Conservation (phyloP, 768 basidiomycete genomes). For the Pulveroboletus sp. region DNA sequence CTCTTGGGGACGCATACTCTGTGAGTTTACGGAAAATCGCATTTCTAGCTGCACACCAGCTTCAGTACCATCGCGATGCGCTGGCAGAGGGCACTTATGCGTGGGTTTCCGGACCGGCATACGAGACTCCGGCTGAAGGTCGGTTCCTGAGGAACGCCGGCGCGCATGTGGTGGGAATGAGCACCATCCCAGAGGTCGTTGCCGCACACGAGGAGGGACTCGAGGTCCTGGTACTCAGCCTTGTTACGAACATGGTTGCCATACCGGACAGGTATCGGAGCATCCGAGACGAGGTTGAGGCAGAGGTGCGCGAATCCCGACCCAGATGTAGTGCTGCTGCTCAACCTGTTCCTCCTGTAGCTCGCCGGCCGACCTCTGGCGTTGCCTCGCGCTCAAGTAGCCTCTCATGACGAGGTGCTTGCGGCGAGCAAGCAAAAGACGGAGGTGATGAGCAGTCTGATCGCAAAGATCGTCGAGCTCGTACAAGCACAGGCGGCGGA, state of each 20-base stretch:
- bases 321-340: not conserved
- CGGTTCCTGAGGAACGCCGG: conserved; percentile 68
- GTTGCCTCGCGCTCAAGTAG: conserved; percentile 39
- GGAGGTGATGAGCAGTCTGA: conserved; percentile 65
- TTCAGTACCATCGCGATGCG: conserved; percentile 48
- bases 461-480: conserved; percentile 56
- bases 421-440: conserved; percentile 60
- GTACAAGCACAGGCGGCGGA: conserved; percentile 19
- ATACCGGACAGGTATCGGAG: conserved; percentile 62
- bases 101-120: conserved; percentile 88
- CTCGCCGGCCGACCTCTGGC: conserved; percentile 53
- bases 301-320: conserved; percentile 50
- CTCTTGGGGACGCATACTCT: conserved; percentile 82
- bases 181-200: conserved; percentile 85
- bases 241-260: conserved; percentile 84
- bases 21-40: conserved; percentile 60
- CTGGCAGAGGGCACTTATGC: conserved; percentile 83
- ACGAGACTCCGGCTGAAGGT: conserved; percentile 87
- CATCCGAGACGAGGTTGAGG: conserved; percentile 69
- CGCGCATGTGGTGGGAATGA: conserved; percentile 93
- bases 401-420: conserved; percentile 80
- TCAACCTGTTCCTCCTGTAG: conserved; percentile 32
- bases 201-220: conserved; percentile 73
- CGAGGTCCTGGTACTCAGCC: conserved; percentile 71
- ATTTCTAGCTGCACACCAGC: conserved; percentile 65